phyloP scores from a whole-genome alignment of 208 protist species.

The Vickermania ingenoplastis region DNA sequence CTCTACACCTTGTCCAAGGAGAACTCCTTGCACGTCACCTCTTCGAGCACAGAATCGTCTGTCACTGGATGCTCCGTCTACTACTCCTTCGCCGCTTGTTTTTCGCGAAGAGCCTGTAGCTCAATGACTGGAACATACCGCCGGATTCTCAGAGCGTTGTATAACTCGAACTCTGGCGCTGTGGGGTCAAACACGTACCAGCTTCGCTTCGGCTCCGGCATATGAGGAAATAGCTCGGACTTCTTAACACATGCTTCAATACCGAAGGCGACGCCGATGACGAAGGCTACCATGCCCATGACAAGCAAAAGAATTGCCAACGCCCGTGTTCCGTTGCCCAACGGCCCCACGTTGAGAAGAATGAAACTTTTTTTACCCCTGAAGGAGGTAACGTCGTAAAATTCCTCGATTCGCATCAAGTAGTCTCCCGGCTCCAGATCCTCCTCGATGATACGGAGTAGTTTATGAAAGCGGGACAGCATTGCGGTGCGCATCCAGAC shows the following conservation, averaged over 20 bases:
- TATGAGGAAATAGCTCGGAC: conserved; percentile 15
- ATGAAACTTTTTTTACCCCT: conserved; percentile 92
- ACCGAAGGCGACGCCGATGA: conserved; percentile 40
- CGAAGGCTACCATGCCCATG: conserved; percentile 46
- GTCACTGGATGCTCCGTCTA: too few relatives aligned
- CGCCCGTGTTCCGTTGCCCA: conserved; percentile 23
- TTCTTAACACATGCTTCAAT: conserved; percentile 32
- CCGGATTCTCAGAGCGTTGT: conserved; percentile 49
- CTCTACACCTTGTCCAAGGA: too few relatives aligned
- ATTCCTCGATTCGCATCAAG: conserved; percentile 83
- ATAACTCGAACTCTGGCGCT: conserved; percentile 37
- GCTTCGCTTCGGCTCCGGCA: conserved; percentile 35
- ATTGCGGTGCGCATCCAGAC: conserved; percentile 95
- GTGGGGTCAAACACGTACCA: conserved; percentile 57
- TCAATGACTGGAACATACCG: conserved; percentile 41
- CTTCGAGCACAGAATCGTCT: too few relatives aligned
- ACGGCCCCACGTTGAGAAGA: conserved; percentile 72
- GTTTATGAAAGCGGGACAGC: conserved; percentile 94
- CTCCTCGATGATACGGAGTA: conserved; percentile 89
- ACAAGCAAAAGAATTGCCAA: conserved; percentile 51
- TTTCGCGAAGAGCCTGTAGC: conserved; percentile 26
- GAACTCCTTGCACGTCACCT: too few relatives aligned
- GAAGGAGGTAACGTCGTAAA: conserved; percentile 91
- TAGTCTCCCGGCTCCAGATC: conserved; percentile 56
- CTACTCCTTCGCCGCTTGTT: conserved; percentile 9